Percentiles rank a stretch among this genome's conserved stretches.
phyloP scores from a whole-genome alignment of 2,329 filamentous ascomycete genomes.

The Penicillium sp. region DNA sequence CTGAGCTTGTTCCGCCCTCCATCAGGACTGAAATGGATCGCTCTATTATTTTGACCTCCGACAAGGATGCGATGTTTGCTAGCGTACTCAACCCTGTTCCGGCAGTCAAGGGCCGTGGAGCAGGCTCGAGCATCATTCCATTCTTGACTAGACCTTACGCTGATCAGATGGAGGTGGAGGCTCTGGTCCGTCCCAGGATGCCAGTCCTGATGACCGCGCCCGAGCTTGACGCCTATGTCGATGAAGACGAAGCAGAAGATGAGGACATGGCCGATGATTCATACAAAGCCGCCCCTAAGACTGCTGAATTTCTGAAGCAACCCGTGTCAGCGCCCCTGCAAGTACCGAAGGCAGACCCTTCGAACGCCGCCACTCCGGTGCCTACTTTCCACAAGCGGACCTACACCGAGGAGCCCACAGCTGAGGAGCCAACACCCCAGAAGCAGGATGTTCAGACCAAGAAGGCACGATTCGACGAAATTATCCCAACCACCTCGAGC shows the following conservation, averaged over 20 bases:
- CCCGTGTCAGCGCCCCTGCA: constrained; percentile 13
- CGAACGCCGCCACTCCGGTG: constrained; percentile 6
- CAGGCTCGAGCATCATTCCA: constrained; percentile 73
- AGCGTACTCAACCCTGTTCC: constrained; percentile 77
- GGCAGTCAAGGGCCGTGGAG: constrained; percentile 58
- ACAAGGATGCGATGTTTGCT: constrained; percentile 71
- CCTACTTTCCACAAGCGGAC: constrained; percentile 29
- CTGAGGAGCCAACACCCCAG: constrained; percentile 4
- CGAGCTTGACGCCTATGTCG: constrained; percentile 27
- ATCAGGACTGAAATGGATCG: constrained; percentile 75
- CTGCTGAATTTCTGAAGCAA: constrained; percentile 27
- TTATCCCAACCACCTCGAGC: constrained; percentile 1
- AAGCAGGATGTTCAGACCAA: constrained; percentile 26
- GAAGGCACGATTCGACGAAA: constrained; percentile 32
- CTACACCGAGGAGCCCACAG: constrained; percentile 25
- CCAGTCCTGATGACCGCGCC: constrained; percentile 40
- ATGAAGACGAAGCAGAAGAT: constrained; percentile 33
- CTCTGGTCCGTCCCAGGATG: constrained; percentile 59
- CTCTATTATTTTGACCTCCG: constrained; percentile 68
- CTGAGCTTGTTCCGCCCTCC: constrained; percentile 66
- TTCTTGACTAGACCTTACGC: constrained; percentile 69
- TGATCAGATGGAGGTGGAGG: constrained; percentile 65
- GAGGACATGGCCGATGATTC: constrained; percentile 17
- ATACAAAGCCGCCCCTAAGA: constrained; percentile 15
- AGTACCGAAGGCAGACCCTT: constrained; percentile 14